Evolutionary conservation across 345 rosid genomes (phyloP), one percentile per base, ranked within the genome.

Genomic region (Ailanthus altissimus): DNA sequence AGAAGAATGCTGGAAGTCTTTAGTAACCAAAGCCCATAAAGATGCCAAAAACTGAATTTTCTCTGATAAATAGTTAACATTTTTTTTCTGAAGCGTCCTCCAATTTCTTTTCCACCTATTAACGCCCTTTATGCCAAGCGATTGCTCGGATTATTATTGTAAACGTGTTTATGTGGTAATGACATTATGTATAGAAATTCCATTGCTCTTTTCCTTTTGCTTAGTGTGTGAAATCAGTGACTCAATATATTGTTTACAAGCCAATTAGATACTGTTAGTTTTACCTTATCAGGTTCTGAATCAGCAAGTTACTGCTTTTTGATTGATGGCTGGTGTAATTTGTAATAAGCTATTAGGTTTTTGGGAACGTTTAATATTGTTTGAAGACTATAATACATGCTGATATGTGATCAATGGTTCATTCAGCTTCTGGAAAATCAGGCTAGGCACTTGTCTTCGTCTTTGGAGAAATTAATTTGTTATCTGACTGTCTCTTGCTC

Each of bases 101-200:
- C n/a, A n/a, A n/a, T n/a, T n/a, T n/a, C n/a, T n/a, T n/a, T n/a
- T n/a, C n/a, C n/a, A n/a, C n/a, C n/a, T n/a, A n/a, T n/a, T n/a
- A n/a, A n/a, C n/a, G n/a, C 36, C 36, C 6, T 43, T 57, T 6
- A 65, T 43, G 59, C 63, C 60, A 2, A 73, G 43, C 25, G 3
- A 14, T 53, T 28, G 74, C 12, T 40, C 16, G 16, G 53, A 45
- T 46, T 45, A 28, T 46, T 46, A 26, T 0, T 36, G 32, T 36
- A 32, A 49, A 10, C 6, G 2, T 25, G 43, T 54, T 42, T 59
- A 21, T 70, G 40, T 2, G 20, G 42, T 60, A 32, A 38, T 67
- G 42, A 60, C 49, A 47, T 74, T 67, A 47, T n/a, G 6, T 67
- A 36, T 23, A 70, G 70, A 23, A 43, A 21, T 67, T 20, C 53